phyloP scores from a whole-genome alignment of 768 basidiomycete genomes.

The Royoungia palumana region DNA sequence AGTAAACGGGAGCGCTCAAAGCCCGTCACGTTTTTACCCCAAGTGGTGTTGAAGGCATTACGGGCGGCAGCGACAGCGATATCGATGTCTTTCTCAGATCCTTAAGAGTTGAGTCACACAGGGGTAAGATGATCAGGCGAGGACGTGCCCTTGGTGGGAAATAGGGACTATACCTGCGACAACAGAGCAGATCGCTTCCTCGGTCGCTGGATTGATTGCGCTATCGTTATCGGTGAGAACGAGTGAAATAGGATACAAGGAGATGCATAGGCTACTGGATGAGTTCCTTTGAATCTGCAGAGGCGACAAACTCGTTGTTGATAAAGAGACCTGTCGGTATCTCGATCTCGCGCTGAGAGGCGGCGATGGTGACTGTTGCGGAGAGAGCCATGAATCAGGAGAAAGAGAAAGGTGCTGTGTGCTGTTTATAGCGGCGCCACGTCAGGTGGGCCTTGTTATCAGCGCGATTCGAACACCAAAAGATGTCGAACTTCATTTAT shows the following conservation, averaged over 20 bases:
- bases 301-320: slow-evolving; percentile 84
- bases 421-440: slow-evolving; percentile 7
- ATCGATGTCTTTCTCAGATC: slow-evolving; percentile 75
- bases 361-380: slow-evolving; percentile 39
- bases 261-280: slow-evolving; percentile 57
- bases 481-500: no score
- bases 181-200: slow-evolving; percentile 67
- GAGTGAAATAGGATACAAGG: slow-evolving; percentile 5
- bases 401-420: background rate
- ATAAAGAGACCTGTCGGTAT: slow-evolving; percentile 88
- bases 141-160: background rate
- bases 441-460: slow-evolving; percentile 2
- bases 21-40: slow-evolving; percentile 88
- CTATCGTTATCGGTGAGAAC: slow-evolving; percentile 35
- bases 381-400: slow-evolving; percentile 43
- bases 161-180: slow-evolving; percentile 46
- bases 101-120: slow-evolving; percentile 33
- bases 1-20: slow-evolving; percentile 77
- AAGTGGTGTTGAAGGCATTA: slow-evolving; percentile 76
- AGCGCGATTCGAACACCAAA: background rate
- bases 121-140: background rate
- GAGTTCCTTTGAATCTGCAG: slow-evolving; percentile 60
- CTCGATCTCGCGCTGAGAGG: slow-evolving; percentile 47
- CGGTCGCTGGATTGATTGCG: slow-evolving; percentile 79
- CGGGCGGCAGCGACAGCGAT: slow-evolving; percentile 80